Evolutionary conservation across 139 green algal genomes (phyloP).

Genomic region (Picochlorum sp.): DNA sequence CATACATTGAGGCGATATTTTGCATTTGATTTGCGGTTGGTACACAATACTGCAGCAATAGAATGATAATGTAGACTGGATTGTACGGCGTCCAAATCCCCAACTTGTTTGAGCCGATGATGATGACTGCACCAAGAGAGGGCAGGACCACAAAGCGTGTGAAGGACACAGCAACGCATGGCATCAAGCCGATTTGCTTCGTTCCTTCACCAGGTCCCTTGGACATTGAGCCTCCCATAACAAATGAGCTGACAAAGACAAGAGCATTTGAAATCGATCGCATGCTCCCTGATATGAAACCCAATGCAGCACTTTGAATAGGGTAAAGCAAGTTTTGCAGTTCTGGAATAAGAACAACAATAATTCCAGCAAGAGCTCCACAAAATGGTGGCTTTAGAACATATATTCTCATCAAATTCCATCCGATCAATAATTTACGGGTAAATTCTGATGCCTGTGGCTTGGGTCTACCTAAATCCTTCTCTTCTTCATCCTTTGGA

Average conservation of each 20-base stretch:
- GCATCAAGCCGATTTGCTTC: neutral
- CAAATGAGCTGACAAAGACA: neutral
- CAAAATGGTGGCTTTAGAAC: neutral
- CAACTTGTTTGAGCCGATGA: neutral
- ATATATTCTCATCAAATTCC: neutral
- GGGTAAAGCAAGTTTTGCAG: neutral
- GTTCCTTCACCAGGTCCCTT: neutral
- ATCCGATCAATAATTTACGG: neutral
- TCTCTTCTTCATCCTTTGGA: neutral
- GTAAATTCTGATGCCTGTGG: neutral
- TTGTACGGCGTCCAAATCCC: neutral
- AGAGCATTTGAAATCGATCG: too few species aligned
- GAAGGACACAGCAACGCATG: neutral
- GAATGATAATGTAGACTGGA: neutral
- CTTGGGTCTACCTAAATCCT: neutral
- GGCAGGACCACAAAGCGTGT: neutral
- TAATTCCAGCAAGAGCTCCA: neutral
- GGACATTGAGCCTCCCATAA: neutral
- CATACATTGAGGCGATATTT: neutral
- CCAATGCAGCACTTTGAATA: neutral
- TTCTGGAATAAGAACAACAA: neutral
- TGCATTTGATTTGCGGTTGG: neutral
- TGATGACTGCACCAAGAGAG: neutral
- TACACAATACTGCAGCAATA: neutral
- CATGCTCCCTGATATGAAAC: neutral